Base-by-base conservation (phyloP, 169 alveolate species). In the Cryptosporidium bovis region DNA sequence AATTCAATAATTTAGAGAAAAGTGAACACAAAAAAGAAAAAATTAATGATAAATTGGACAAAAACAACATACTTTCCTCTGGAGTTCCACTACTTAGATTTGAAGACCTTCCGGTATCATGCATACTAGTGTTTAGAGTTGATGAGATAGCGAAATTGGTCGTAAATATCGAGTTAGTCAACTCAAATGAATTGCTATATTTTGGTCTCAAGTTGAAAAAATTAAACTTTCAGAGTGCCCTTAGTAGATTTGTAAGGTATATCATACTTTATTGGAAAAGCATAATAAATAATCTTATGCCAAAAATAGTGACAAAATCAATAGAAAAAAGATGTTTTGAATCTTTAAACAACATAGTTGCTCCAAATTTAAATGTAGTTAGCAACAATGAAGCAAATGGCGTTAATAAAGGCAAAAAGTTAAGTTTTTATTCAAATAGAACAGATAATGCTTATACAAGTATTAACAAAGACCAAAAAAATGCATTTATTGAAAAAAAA, bases 261-360 rank as follows among this genome's bases (percentile, higher is more conserved):
- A 15, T 51, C 10, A 18, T 69, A 56, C 56, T 69, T 36, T 36
- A 69, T 31, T 69, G 83, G 83, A 69, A 20, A 33, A 34, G 46
- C 27, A 12, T 69, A 34, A 69, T 69, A 33, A 10, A 56, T 20
- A 34, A 69, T 69, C 10, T 69, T 13, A 53, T 55, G 12, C 83
- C 83, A 27, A 69, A 69, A 40, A 53, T 51, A 2, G n/a, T 69
- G 15, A 18, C 68, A 34, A 69, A 69, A 31, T 69, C 83, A 33
- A n/a, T 56, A 16, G 83, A 69, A 56, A 69, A 69, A 36, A 69
- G 34, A 16, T 69, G 83, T 53, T n/a, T 31, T 60, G 83, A 69
- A 29, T 53, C 31, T n/a, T 53, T 53, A 53, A 40, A 8, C 10
- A 8, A 40, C 10, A 40, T 40, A 8, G 48, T 40, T 40, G 10